Evolutionary conservation across 805 yeast species (phyloP).

Genomic region (Metschnikowia baotianmanensis): DNA sequence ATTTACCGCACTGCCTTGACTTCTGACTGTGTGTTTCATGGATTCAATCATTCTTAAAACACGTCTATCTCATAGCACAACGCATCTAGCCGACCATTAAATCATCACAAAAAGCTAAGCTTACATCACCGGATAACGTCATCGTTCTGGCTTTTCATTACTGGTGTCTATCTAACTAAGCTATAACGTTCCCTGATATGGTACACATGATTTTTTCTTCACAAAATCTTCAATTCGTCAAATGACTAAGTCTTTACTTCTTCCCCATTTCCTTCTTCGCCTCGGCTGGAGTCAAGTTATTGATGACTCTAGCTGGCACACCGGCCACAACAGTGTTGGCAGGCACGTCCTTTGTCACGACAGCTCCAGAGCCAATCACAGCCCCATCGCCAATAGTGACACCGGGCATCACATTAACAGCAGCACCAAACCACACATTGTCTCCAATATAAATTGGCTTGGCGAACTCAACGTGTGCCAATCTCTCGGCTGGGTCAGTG

Average conservation of each 20-base stretch:
- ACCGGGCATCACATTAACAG: conserved; percentile 58
- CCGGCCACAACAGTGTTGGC: conserved; percentile 59
- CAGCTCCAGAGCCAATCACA: conserved; percentile 67
- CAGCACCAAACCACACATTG: conserved; percentile 67
- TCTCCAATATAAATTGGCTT: conserved; percentile 58
- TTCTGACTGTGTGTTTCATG: too few relatives aligned
- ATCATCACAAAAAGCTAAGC: too few relatives aligned
- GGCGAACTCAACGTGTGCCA: conserved; percentile 50
- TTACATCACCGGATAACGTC: too few relatives aligned
- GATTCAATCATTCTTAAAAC: too few relatives aligned
- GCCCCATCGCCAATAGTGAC: conserved; percentile 61
- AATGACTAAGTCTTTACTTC: not conserved
- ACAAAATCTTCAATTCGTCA: too few relatives aligned
- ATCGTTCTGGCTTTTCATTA: too few relatives aligned
- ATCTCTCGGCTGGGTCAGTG: conserved; percentile 45
- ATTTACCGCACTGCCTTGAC: too few relatives aligned
- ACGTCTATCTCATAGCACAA: too few relatives aligned
- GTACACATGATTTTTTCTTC: too few relatives aligned
- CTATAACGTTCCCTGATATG: too few relatives aligned
- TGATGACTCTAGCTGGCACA: conserved; percentile 53
- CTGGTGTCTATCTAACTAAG: too few relatives aligned
- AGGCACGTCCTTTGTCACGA: conserved; percentile 59
- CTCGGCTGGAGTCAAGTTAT: conserved; percentile 24
- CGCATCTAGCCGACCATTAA: too few relatives aligned
- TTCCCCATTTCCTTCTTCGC: conserved; percentile 4